phyloP scores from a whole-genome alignment of 2,329 filamentous ascomycete genomes.

The Hymenoscyphus infarciens region DNA sequence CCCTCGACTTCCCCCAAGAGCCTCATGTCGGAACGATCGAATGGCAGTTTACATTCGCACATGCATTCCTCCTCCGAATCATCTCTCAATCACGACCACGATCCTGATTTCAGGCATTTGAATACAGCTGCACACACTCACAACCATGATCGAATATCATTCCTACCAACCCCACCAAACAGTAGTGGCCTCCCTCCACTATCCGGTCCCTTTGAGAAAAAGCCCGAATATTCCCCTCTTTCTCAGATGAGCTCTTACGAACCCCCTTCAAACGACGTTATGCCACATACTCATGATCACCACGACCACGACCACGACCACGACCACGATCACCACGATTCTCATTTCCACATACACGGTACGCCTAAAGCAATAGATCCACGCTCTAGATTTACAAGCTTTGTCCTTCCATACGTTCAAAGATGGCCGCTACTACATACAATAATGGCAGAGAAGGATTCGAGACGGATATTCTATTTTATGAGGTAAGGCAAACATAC shows the following conservation, averaged over 20 bases:
- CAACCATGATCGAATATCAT: constrained; percentile 15
- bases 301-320: constrained; percentile 27
- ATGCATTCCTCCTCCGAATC: constrained; percentile 28
- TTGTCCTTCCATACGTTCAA: constrained; percentile 66
- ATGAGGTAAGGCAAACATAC: constrained; percentile 65
- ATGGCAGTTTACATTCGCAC: constrained; percentile 30
- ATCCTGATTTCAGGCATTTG: constrained; percentile 16
- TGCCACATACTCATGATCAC: constrained; percentile 24
- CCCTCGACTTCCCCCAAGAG: constrained; percentile 22
- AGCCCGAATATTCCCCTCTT: constrained; percentile 15
- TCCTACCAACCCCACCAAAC: constrained; percentile 24
- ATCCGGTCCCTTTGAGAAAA: constrained; percentile 20
- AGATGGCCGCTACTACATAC: constrained; percentile 77
- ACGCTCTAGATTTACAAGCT: constrained; percentile 67
- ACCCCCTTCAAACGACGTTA: constrained; percentile 23
- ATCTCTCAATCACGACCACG: constrained; percentile 21
- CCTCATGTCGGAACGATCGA: constrained; percentile 28
- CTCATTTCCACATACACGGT: constrained; percentile 24
- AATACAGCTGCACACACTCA: constrained; percentile 16
- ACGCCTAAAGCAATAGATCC: constrained; percentile 33
- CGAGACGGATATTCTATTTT: constrained; percentile 93
- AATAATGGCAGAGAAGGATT: constrained; percentile 87
- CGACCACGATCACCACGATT: constrained; percentile 26
- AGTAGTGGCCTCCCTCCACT: constrained; percentile 22
- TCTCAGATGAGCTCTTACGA: constrained; percentile 21